Percentiles rank a stretch among this genome's conserved stretches.
Evolutionary conservation across 1,284 basidiomycete genomes (phyloP).

Genomic region (Hypsizygus ulmarius): DNA sequence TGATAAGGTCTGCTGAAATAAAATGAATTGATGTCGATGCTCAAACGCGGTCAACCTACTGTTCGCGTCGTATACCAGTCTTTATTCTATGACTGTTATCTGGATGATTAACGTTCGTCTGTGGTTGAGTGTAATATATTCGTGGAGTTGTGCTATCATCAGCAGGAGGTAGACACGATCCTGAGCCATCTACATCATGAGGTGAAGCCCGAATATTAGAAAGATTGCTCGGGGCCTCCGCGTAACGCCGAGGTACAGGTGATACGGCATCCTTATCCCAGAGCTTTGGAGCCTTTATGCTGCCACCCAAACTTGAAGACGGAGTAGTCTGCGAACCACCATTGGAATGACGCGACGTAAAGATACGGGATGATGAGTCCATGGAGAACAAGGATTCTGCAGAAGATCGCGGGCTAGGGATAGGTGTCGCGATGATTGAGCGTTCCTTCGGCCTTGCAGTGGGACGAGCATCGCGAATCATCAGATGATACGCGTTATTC

Average conservation of each 20-base stretch:
- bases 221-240: neutral
- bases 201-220: conserved; percentile 2
- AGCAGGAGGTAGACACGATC: neutral
- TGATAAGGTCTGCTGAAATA: conserved; percentile 3
- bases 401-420: conserved; percentile 17
- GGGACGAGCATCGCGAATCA: conserved; percentile 21
- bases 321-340: conserved; percentile 27
- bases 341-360: conserved; percentile 25
- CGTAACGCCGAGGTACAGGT: neutral
- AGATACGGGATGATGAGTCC: conserved; percentile 26
- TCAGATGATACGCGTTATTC: conserved; percentile 29
- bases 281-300: neutral
- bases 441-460: conserved; percentile 2
- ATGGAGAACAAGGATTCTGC: conserved; percentile 17
- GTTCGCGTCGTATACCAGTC: no score
- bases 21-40: neutral
- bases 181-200: conserved; percentile 17
- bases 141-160: neutral
- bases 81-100: no score
- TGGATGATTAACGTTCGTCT: no score
- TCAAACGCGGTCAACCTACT: no score
- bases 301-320: conserved; percentile 23
- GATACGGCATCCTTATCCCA: neutral
- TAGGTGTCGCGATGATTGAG: conserved; percentile 14
- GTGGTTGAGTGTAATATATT: neutral